These are phyloP conservation scores for Alloascoidea hylecoeti DNA, from an alignment of 805 yeast species.

Conservation along the genomic window DNA sequence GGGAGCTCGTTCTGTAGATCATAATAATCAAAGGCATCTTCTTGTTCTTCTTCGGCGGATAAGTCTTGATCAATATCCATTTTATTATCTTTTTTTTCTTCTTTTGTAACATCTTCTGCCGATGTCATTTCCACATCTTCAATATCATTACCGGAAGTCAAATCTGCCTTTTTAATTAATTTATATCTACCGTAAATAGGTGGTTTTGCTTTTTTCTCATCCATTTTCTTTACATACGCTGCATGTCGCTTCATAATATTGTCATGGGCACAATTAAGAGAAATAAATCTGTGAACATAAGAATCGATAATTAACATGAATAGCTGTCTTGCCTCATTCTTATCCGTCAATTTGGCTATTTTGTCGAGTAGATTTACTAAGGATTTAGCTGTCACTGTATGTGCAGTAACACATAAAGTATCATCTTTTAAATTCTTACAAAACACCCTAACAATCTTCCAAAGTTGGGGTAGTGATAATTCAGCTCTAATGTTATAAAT, in stretches of 20 bases:
- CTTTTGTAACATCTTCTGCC: slow-evolving; percentile 9
- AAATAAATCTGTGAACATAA: slow-evolving; percentile 67
- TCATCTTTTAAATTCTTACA: slow-evolving; percentile 72
- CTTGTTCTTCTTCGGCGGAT: slow-evolving; percentile 4
- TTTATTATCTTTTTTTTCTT: slow-evolving; percentile 4
- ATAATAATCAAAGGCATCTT: slow-evolving; percentile 18
- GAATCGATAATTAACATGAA: slow-evolving; percentile 80
- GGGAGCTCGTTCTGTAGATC: slow-evolving; percentile 39
- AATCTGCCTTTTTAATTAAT: slow-evolving; percentile 5
- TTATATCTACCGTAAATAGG: slow-evolving; percentile 3
- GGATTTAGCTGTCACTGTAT: slow-evolving; percentile 91
- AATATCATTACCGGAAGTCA: slow-evolving; percentile 7
- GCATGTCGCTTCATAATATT: slow-evolving; percentile 51
- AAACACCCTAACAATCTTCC: slow-evolving; percentile 77
- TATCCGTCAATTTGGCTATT: slow-evolving; percentile 68
- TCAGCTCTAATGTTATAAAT: slow-evolving; percentile 85
- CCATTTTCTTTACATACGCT: slow-evolving; percentile 22
- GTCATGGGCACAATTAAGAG: slow-evolving; percentile 58
- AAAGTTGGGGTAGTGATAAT: slow-evolving; percentile 66
- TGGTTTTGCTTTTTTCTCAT: neutral
- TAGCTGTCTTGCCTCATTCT: slow-evolving; percentile 70
- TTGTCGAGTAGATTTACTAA: slow-evolving; percentile 80
- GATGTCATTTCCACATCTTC: slow-evolving; percentile 6
- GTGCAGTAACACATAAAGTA: slow-evolving; percentile 76
- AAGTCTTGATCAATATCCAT: slow-evolving; percentile 5